Base-by-base conservation (phyloP, 2,329 filamentous ascomycete genomes). In the Phaeomoniella chlamydospora region DNA sequence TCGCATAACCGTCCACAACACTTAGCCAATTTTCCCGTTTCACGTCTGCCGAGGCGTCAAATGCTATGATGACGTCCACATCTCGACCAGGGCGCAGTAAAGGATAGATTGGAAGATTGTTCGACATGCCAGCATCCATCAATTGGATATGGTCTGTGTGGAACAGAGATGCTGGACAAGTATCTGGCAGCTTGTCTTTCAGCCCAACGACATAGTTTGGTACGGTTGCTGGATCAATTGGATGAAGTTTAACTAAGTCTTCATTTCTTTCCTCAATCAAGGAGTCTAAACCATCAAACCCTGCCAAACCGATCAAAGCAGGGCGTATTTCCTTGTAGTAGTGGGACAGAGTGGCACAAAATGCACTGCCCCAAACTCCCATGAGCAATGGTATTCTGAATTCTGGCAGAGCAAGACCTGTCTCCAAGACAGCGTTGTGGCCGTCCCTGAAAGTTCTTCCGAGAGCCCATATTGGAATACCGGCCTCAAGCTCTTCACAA, bases 81-180 rank as follows among this genome's bases (percentile, higher is more conserved):
- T 93, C 72, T 22, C 90, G 73, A 2, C 87, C 88, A 0, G 85
- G 85, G 9, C 90, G 77, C 13, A 98, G 74, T 3, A 96, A 70
- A 0, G 90, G 90, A 53, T 98, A 98, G 30, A 96, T 87, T 2
- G 90, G 90, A 5, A 98, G 67, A 51, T 98, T 98, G 54, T 98
- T 96, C 44, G 83, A 92, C 90, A 98, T 98, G 35, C 90, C 90
- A 2, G 90, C 87, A 55, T 98, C 90, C 87, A 94, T 96, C 12
- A 88, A 68, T 44, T 83, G 78, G 13, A 88, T 67, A 53, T 93
- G 80, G 31, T 77, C 67, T 11, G 68, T 69, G 13, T 73, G 65
- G 48, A 82, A 77, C 29, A 94, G 73, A 39, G 74, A 85, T 18
- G 78, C 72, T 0, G 90, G 86, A n/a, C 80, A 80, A 0, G 83